Evolutionary conservation across 495 filamentous ascomycete species (phyloP).

Genomic region (Daldinia loculata): DNA sequence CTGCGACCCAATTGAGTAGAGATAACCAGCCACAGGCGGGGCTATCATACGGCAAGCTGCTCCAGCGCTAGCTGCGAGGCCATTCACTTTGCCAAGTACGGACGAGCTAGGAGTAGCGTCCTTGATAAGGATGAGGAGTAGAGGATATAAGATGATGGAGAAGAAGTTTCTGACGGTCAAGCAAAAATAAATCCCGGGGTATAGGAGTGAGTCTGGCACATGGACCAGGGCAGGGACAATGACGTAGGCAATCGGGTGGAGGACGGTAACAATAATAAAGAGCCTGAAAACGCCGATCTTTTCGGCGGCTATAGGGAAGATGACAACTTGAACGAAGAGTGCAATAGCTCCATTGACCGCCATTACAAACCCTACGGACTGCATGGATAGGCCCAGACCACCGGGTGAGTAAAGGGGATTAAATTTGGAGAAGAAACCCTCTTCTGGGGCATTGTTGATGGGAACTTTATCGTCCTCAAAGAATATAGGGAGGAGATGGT

Average conservation of each 20-base stretch:
- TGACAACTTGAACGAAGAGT: conserved; percentile 76
- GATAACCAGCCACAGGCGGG: conserved; percentile 75
- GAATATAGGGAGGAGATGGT: conserved; percentile 85
- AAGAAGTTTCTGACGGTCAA: conserved; percentile 77
- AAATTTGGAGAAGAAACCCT: conserved; percentile 26
- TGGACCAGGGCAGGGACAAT: conserved; percentile 75
- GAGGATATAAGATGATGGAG: conserved; percentile 78
- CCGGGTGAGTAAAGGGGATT: conserved; percentile 70
- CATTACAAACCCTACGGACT: conserved; percentile 80
- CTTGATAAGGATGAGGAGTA: conserved; percentile 84
- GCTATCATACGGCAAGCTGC: conserved; percentile 80
- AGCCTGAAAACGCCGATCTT: conserved; percentile 77
- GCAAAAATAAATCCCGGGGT: conserved; percentile 76
- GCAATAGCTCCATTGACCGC: conserved; percentile 81
- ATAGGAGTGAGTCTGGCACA: conserved; percentile 65
- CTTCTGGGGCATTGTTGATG: conserved; percentile 25
- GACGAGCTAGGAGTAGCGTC: conserved; percentile 75
- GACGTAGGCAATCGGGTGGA: conserved; percentile 80
- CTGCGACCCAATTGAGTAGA: conserved; percentile 73
- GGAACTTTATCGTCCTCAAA: conserved; percentile 70
- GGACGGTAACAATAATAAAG: conserved; percentile 74
- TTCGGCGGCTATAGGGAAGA: conserved; percentile 77
- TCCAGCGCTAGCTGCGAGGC: conserved; percentile 79
- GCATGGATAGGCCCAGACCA: conserved; percentile 76
- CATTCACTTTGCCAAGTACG: conserved; percentile 80